These are phyloP conservation scores for Teunomyces tritomae DNA, from an alignment of 805 yeast genomes.

Conservation along the genomic window DNA sequence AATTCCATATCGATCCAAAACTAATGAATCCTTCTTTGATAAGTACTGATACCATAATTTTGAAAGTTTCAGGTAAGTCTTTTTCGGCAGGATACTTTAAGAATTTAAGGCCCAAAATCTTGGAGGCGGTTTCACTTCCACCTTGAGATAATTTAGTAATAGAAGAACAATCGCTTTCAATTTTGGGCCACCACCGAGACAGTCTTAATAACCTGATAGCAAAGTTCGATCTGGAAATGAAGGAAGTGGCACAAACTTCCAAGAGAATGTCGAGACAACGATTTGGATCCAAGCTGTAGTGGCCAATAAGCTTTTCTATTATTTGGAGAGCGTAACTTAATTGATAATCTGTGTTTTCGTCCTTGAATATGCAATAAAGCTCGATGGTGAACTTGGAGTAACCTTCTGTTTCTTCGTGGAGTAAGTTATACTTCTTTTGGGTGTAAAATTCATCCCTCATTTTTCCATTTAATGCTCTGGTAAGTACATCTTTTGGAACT, in stretches of 20 bases:
- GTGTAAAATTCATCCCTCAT: constrained; percentile 45
- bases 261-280: constrained; percentile 64
- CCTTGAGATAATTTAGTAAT: constrained; percentile 41
- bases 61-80: constrained; percentile 42
- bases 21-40: constrained; percentile 66
- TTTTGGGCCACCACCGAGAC: constrained; percentile 68
- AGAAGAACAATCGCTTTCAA: constrained; percentile 28
- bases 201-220: constrained; percentile 47
- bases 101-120: constrained; percentile 49
- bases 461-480: constrained; percentile 33
- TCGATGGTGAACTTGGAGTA: constrained; percentile 61
- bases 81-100: constrained; percentile 27
- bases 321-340: constrained; percentile 45
- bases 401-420: constrained; percentile 78
- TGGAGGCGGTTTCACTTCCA: constrained; percentile 56
- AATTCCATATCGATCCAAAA: constrained; percentile 58
- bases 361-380: constrained; percentile 39
- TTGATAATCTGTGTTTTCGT: constrained; percentile 40
- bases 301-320: constrained; percentile 63
- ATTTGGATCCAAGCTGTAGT: constrained; percentile 70
- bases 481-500: constrained; percentile 33
- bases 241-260: constrained; percentile 46
- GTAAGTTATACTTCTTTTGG: constrained; percentile 58
- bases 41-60: constrained; percentile 49
- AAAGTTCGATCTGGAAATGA: constrained; percentile 46